Evolutionary conservation across 257 asterid genomes (phyloP).

Genomic region (Euphrasia confusa): DNA sequence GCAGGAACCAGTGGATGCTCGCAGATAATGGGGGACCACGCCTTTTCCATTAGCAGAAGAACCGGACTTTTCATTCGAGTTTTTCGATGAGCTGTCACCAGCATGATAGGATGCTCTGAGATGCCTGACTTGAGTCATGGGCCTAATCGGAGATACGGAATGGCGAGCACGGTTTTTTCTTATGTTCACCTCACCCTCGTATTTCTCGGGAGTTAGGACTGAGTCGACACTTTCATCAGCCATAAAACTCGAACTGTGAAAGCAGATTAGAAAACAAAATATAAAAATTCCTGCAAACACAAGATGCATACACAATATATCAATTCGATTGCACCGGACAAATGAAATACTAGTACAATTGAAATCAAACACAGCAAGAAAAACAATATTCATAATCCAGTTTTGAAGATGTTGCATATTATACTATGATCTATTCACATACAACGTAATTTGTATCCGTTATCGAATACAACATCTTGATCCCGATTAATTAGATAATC

Average conservation of each 20-base stretch:
- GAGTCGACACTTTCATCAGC: conserved; percentile 45
- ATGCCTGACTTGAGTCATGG: neutral
- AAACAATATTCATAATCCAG: neutral
- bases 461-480: too few species aligned
- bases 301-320: neutral
- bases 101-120: neutral
- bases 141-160: too few species aligned
- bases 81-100: conserved; percentile 26
- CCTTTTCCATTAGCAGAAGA: conserved; percentile 28
- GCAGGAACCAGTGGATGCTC: conserved; percentile 89
- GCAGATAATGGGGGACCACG: conserved; percentile 54
- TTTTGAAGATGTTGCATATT: neutral
- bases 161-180: conserved; percentile 8
- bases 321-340: neutral
- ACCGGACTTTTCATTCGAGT: conserved; percentile 38
- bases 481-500: neutral
- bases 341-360: neutral
- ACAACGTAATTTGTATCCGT: too few species aligned
- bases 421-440: neutral
- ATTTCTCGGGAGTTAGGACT: conserved; percentile 17
- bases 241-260: conserved; percentile 33
- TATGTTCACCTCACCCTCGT: conserved; percentile 20
- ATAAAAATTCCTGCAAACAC: conserved; percentile 29
- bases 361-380: neutral
- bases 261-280: conserved; percentile 5